These are phyloP conservation scores for Zizania latifolia DNA, from an alignment of 176 grass and related monocot genomes.

Conservation along the genomic window DNA sequence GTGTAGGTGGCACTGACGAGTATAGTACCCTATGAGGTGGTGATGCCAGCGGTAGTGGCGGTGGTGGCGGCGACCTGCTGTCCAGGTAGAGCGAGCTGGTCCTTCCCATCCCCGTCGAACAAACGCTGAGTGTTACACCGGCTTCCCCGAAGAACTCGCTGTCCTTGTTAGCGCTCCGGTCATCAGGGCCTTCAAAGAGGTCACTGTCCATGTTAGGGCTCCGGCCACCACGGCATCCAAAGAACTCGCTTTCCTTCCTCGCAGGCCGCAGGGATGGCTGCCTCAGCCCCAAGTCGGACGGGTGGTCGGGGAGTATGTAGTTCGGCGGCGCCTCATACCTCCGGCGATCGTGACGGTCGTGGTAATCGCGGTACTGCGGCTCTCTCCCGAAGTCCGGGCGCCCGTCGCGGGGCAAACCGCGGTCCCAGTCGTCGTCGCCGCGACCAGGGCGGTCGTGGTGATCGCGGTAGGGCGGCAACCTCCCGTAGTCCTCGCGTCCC, in stretches of 20 bases:
- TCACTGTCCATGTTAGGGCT: not conserved
- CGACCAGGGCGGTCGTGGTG: not conserved
- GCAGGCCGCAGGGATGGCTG: not conserved
- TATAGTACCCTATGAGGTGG: slow-evolving; percentile 16
- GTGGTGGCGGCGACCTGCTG: not conserved
- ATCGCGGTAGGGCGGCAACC: not conserved
- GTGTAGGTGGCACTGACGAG: slow-evolving; percentile 5
- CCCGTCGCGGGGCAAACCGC: not conserved
- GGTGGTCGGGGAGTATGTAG: slow-evolving; percentile 39
- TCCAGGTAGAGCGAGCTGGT: slow-evolving; percentile 29
- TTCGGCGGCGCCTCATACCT: slow-evolving; percentile 10
- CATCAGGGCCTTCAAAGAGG: not conserved
- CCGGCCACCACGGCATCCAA: not conserved
- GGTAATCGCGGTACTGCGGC: not conserved
- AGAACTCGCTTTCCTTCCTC: slow-evolving; percentile 21
- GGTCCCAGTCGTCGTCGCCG: not conserved
- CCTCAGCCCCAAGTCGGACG: slow-evolving; percentile 20
- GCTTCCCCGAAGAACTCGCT: not conserved
- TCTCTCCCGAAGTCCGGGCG: not conserved
- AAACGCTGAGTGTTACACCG: slow-evolving; percentile 3
- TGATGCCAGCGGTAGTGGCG: not conserved
- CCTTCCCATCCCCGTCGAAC: slow-evolving; percentile 9
- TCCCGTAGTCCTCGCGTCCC: not conserved
- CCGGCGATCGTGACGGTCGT: not conserved
- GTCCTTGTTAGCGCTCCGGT: slow-evolving; percentile 4